Percentiles rank a stretch among this genome's conserved stretches.
Evolutionary conservation across 176 grass and related monocot species (phyloP).

Genomic region (Areca catechu): DNA sequence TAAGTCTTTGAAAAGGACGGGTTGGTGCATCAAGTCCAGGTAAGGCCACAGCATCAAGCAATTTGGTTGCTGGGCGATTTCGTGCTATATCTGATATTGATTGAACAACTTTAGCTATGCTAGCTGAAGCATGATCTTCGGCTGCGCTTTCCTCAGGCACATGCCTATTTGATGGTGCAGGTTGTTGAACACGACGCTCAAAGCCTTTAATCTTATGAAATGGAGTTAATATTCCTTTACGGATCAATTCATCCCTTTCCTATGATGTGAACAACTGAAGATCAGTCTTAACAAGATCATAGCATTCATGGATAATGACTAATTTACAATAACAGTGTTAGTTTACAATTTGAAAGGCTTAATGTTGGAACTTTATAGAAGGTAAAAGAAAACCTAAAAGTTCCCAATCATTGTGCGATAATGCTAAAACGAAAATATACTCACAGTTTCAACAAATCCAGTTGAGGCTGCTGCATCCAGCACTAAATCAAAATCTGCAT

Average conservation of each 20-base stretch:
- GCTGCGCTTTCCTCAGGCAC: conserved; percentile 5
- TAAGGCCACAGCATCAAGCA: conserved; percentile 58
- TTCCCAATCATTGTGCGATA: too few species aligned
- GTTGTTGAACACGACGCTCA: conserved; percentile 56
- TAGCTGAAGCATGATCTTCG: conserved; percentile 45
- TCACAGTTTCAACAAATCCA: conserved; percentile 94
- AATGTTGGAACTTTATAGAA: too few species aligned
- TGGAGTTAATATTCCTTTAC: conserved; percentile 83
- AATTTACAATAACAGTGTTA: too few species aligned
- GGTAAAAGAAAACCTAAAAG: too few species aligned
- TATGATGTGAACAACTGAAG: conserved; percentile 22
- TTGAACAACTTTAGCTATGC: conserved; percentile 58
- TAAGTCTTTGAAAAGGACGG: conserved; percentile 71
- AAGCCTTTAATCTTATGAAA: conserved; percentile 93
- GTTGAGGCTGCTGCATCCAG: conserved; percentile 69
- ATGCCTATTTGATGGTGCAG: conserved; percentile 24
- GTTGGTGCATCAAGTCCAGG: conserved; percentile 76
- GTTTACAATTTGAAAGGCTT: too few species aligned
- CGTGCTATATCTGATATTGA: conserved; percentile 46
- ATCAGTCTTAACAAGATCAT: conserved; percentile 8
- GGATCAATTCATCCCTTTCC: conserved; percentile 80
- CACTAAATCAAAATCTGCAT: conserved; percentile 61
- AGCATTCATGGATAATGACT: too few species aligned
- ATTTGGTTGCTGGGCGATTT: conserved; percentile 60
- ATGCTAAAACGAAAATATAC: neutral